Evolutionary conservation across 139 green algal species (phyloP), one percentile per base, ranked within the genome.

Genomic region (Coelastrella sp.): DNA sequence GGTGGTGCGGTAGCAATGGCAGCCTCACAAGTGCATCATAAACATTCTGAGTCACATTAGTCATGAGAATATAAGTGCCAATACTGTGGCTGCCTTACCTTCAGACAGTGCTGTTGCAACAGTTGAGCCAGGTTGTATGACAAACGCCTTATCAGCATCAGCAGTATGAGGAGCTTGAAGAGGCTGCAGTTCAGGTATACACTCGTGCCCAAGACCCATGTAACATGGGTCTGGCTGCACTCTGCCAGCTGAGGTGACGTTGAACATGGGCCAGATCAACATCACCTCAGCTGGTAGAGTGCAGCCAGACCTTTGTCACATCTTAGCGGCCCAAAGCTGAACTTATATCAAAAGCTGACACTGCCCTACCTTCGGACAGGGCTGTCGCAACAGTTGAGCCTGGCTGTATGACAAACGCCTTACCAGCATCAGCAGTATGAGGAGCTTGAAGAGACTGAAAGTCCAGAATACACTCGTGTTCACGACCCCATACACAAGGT

Each of bases 401-500:
- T 13, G 61, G 61, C 11, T 71, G 61, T 71, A 71, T 71, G 8
- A 71, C 61, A 71, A 19, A 71, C 8, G 61, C 61, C 61, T 71
- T 71, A 71, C 11, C 61, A 19, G 61, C 8, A 13, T 71, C 61
- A 71, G 61, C 61, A 71, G 8, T 71, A 10, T 71, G 10, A 10
- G 61, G 61, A 13, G 10, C 61, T 13, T 71, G 61, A 19, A 71
- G 61, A 19, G 61, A 13, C 95, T 96, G 90, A 13, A 95, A 87
- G 11, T 98, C 95, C 0, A 93, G 68, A 68, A 95, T 94, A 95
- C 97, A 99, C 95, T 99, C 98, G 91, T 99, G 98, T 93, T 99
- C 98, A 92, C 99, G 98, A 2, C 98, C 98, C 98, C 98, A 99
- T 14, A 99, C 83, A 99, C 96, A 23, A 99, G 91, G 95, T 99